Conservation (phyloP, 768 basidiomycete genomes). For the Macrocybe gigantea region DNA sequence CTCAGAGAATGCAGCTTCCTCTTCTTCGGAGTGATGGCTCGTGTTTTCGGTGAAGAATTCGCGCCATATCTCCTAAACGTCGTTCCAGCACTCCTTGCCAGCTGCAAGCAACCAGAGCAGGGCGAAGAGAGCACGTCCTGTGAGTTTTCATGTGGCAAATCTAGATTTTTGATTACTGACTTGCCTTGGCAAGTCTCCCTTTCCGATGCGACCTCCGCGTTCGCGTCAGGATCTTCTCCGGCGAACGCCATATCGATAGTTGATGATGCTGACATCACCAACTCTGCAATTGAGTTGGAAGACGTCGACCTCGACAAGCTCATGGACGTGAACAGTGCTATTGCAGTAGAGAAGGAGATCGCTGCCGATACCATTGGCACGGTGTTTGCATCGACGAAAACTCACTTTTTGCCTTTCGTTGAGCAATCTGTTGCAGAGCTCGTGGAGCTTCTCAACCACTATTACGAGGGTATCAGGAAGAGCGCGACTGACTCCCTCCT, state of each 20-base stretch:
- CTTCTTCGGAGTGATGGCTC: conserved; percentile 98
- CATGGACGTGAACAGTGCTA: conserved; percentile 89
- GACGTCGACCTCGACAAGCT: conserved; percentile 83
- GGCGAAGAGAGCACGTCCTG: conserved; percentile 49
- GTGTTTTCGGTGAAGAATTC: conserved; percentile 93
- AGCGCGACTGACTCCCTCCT: conserved; percentile 83
- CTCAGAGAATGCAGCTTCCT: conserved; percentile 94
- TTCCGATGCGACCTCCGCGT: conserved; percentile 51
- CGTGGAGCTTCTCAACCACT: conserved; percentile 76
- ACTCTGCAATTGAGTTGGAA: conserved; percentile 64
- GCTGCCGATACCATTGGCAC: conserved; percentile 95
- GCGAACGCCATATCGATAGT: conserved; percentile 61
- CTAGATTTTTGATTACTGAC: conserved; percentile 5
- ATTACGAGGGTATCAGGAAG: conserved; percentile 98
- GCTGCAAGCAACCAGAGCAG: conserved; percentile 79
- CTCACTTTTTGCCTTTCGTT: conserved; percentile 87
- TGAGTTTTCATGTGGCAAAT: conserved; percentile 20
- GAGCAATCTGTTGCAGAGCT: conserved; percentile 79
- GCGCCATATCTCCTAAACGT: conserved; percentile 81
- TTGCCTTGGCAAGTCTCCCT: conserved; percentile 34
- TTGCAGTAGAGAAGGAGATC: conserved; percentile 99
- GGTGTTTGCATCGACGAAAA: conserved; percentile 75
- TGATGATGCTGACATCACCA: conserved; percentile 41
- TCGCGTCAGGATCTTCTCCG: conserved; percentile 70
- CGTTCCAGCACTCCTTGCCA: conserved; percentile 77